Conservation (phyloP, 805 yeast genomes). For the Myxozyma lipomycoides region DNA sequence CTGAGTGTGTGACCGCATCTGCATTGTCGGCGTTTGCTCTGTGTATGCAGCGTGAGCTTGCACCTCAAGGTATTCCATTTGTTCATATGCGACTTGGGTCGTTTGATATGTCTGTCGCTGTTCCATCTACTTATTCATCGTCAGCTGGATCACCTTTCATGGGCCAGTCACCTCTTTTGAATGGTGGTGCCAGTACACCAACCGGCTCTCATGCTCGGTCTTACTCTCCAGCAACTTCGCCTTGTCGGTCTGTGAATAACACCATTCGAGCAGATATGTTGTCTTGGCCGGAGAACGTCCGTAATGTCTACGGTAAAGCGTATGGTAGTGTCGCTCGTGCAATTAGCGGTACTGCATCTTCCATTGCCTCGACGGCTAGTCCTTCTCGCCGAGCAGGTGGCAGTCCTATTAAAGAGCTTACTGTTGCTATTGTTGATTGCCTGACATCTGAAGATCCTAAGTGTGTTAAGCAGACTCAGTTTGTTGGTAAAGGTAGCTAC, state of each 20-base stretch:
- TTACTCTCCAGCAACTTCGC: constrained; percentile 27
- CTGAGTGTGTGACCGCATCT: constrained; percentile 54
- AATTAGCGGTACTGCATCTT: constrained; percentile 23
- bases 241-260: constrained; percentile 32
- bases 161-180: constrained; percentile 5
- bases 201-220: constrained; percentile 21
- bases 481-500: constrained; percentile 26
- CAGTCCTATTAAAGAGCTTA: constrained; percentile 17
- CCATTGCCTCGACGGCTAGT: constrained; percentile 15
- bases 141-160: constrained; percentile 19
- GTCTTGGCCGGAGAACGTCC: constrained; percentile 42
- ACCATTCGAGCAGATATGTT: constrained; percentile 41
- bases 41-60: constrained; percentile 43
- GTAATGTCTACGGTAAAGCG: constrained; percentile 38
- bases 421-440: constrained; percentile 22
- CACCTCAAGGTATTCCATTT: constrained; percentile 44
- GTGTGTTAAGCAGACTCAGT: constrained; percentile 17
- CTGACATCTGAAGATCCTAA: constrained; percentile 14
- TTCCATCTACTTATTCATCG: constrained; percentile 20
- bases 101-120: constrained; percentile 40
- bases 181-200: constrained; percentile 20
- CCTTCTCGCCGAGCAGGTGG: constrained; percentile 9
- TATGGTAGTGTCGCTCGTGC: constrained; percentile 31
- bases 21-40: constrained; percentile 42
- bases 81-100: constrained; percentile 48